A percentile compares a stretch with the other conserved stretches of the same genome.
These are phyloP conservation scores for Eucalyptus erythrocorys DNA, from an alignment of 345 rosid genomes.

Conservation along the genomic window DNA sequence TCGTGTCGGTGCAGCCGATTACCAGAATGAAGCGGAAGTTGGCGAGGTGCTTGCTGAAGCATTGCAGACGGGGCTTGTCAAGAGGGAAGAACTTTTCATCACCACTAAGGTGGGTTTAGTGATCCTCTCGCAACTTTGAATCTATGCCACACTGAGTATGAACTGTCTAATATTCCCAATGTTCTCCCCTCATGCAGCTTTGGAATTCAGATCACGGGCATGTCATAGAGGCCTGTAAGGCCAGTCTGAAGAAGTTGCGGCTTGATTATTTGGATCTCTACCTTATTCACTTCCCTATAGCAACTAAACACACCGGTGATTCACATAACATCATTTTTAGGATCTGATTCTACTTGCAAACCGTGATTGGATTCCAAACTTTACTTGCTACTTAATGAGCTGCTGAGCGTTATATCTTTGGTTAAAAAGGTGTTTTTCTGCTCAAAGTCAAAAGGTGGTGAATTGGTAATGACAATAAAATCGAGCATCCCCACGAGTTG, in stretches of 20 bases:
- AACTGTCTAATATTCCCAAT: neutral
- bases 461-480: neutral
- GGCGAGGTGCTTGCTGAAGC: constrained; percentile 71
- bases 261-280: constrained; percentile 83
- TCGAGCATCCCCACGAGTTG: neutral
- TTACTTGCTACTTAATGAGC: neutral
- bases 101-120: constrained; percentile 56
- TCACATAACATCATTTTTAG: neutral
- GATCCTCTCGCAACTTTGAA: neutral
- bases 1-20: constrained; percentile 43
- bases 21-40: constrained; percentile 61
- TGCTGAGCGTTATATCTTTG: neutral
- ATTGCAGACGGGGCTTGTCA: constrained; percentile 46
- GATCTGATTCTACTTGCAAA: neutral
- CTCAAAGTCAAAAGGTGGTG: neutral
- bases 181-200: constrained; percentile 24
- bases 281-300: constrained; percentile 82
- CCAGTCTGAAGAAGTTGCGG: constrained; percentile 79
- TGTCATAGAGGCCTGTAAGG: constrained; percentile 76
- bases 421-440: neutral
- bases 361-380: neutral
- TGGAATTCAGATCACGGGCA: constrained; percentile 99
- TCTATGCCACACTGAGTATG: neutral
- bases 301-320: constrained; percentile 73
- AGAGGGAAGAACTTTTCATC: constrained; percentile 77